Evolutionary conservation across 495 filamentous ascomycete species (phyloP).

Genomic region (Penicillium alfredii): DNA sequence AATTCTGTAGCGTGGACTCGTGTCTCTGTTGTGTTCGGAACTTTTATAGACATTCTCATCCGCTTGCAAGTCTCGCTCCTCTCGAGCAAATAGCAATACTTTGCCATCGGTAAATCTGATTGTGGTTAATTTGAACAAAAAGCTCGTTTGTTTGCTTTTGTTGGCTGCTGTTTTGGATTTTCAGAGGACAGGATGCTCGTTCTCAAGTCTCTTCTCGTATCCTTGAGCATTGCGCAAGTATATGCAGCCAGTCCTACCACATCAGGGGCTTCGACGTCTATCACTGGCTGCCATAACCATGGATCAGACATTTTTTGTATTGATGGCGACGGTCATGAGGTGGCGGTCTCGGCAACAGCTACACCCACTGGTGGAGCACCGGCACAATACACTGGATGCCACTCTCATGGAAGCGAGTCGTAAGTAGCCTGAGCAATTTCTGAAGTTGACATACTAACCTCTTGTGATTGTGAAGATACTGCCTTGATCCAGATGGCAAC

Average conservation of each 20-base stretch:
- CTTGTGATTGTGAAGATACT: conserved; percentile 33
- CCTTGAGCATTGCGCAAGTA: conserved; percentile 4
- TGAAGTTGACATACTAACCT: neutral
- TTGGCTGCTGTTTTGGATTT: neutral
- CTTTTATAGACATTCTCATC: no score
- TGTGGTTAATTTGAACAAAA: no score
- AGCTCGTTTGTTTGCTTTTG: neutral
- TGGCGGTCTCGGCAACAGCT: conserved; percentile 31
- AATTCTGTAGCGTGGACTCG: no score
- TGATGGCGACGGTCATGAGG: conserved; percentile 31
- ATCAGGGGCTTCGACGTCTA: conserved; percentile 17
- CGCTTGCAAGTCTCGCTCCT: neutral
- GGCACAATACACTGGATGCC: conserved; percentile 47
- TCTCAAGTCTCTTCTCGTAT: conserved; percentile 10
- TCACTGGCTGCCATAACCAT: conserved; percentile 39
- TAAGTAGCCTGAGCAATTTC: conserved; percentile 16
- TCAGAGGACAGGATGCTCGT: conserved; percentile 10
- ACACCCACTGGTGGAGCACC: conserved; percentile 41
- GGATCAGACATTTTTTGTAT: conserved; percentile 38
- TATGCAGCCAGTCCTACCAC: conserved; percentile 18
- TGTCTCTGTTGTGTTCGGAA: no score
- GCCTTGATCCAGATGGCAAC: conserved; percentile 41
- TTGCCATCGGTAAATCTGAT: no score
- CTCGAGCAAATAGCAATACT: no score
- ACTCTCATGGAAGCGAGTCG: conserved; percentile 42